Conservation (phyloP, 345 rosid genomes). For the Citrus medica region DNA sequence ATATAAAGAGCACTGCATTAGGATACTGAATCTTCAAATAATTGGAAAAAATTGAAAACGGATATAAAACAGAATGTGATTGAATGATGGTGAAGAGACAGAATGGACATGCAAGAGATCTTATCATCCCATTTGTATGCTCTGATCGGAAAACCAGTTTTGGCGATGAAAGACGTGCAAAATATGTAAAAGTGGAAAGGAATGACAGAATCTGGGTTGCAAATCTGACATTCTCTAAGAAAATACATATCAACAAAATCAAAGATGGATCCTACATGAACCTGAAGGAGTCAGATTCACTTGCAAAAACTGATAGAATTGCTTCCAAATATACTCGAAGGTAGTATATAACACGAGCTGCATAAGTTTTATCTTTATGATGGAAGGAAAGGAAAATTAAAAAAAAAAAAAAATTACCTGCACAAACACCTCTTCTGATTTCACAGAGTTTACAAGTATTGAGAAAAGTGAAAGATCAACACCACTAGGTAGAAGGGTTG, state of each 20-base stretch:
- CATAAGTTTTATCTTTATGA: background rate
- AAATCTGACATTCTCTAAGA: background rate
- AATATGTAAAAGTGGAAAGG: conserved; percentile 2
- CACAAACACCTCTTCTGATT: conserved; percentile 66
- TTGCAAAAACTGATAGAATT: background rate
- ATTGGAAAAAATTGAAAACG: background rate
- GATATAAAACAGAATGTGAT: background rate
- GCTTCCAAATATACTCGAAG: background rate
- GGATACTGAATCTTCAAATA: background rate
- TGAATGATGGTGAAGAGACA: background rate
- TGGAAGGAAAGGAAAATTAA: background rate
- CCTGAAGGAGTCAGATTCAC: background rate
- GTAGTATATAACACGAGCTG: background rate
- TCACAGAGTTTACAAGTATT: conserved; percentile 74
- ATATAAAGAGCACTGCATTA: background rate
- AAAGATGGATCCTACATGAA: background rate
- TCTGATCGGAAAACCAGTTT: background rate
- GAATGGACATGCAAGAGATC: background rate
- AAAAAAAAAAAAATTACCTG: conserved; percentile 44
- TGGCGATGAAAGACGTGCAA: background rate
- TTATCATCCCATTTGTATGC: background rate
- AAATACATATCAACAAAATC: background rate
- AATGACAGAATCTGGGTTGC: background rate
- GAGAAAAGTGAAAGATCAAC: conserved; percentile 94
- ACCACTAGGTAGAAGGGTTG: conserved; percentile 73